Base-by-base conservation (phyloP, 495 filamentous ascomycete genomes). In the Xylaria grammica region DNA sequence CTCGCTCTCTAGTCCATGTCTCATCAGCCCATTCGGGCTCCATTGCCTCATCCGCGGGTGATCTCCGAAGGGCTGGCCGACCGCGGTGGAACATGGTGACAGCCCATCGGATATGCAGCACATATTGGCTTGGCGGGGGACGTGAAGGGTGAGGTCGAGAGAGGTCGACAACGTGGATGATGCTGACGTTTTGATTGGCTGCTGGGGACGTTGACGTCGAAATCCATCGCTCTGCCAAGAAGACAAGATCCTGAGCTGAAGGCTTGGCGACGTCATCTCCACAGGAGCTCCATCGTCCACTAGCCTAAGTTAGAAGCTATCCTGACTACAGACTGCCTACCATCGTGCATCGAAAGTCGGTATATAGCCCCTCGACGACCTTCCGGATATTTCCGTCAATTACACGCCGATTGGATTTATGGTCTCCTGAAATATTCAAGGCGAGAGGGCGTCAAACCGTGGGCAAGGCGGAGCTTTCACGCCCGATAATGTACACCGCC, bases 111-210 rank as follows among this genome's bases (percentile, higher is more conserved):
- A 58, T 32, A 40, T 58, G 36, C 54, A 58, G 10, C 10, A 32
- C 26, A 17, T 27, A 44, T 58, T 58, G n/a, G 54, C 54, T 58
- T 58, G 54, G 54, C 54, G 40, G 38, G 45, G 54, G 38, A 32
- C 13, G 26, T 17, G 1, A 44, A 20, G 30, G 24, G 26, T 45
- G 38, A 58, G 40, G 24, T 45, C 38, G 38, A 58, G 26, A 29
- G 38, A 58, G 40, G 24, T 45, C 38, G 38, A 58, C 38, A 58
- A 58, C 54, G 54, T 58, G 54, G 54, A 58, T 20, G n/a, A 45
- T 20, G n/a, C 29, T 15, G 17, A 7, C 9, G 24, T 30, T 22
- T 13, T 58, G 54, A 58, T 58, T 58, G 54, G 54, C 19, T 6
- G 26, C 17, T 58, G 5, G 7, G 6, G 26, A 7, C 17, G 40